phyloP scores from a whole-genome alignment of 495 filamentous ascomycete species.

The Penicillium silybi region DNA sequence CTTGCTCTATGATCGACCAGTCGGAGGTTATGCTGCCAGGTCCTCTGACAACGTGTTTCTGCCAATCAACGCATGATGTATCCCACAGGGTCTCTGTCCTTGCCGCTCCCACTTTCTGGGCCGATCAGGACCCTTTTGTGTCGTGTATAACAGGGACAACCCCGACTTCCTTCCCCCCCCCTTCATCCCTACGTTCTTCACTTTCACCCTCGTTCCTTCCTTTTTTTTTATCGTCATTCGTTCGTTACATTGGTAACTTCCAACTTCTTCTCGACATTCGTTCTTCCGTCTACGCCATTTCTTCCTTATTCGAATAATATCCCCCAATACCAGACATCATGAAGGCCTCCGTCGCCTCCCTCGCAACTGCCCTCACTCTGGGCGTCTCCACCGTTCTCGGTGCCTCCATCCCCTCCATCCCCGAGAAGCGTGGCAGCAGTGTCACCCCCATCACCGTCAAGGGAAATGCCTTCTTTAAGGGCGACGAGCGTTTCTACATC shows the following conservation, averaged over 20 bases:
- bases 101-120: neutral
- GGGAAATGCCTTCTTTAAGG: conserved; percentile 81
- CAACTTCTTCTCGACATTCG: conserved; percentile 17
- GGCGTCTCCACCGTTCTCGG: conserved; percentile 32
- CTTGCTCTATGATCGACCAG: conserved; percentile 15
- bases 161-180: conserved; percentile 3
- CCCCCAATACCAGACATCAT: conserved; percentile 32
- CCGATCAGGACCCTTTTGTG: conserved; percentile 1
- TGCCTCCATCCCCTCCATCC: conserved; percentile 44
- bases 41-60: neutral
- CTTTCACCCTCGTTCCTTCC: conserved; percentile 31
- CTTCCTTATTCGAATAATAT: conserved; percentile 5
- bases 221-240: conserved; percentile 13
- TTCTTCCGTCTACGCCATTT: conserved; percentile 7
- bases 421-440: conserved; percentile 32
- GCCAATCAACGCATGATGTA: neutral
- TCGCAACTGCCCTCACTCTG: conserved; percentile 52
- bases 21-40: neutral
- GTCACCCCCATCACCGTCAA: conserved; percentile 54
- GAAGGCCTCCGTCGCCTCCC: conserved; percentile 52
- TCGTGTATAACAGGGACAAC: neutral
- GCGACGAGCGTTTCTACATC: conserved; percentile 81
- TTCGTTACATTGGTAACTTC: conserved; percentile 2
- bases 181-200: conserved; percentile 30
- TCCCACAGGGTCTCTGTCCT: conserved; percentile 1